Evolutionary conservation across 306 rosid genomes (phyloP), one percentile per base, ranked within the genome.

Genomic region (Datisca glomerata): DNA sequence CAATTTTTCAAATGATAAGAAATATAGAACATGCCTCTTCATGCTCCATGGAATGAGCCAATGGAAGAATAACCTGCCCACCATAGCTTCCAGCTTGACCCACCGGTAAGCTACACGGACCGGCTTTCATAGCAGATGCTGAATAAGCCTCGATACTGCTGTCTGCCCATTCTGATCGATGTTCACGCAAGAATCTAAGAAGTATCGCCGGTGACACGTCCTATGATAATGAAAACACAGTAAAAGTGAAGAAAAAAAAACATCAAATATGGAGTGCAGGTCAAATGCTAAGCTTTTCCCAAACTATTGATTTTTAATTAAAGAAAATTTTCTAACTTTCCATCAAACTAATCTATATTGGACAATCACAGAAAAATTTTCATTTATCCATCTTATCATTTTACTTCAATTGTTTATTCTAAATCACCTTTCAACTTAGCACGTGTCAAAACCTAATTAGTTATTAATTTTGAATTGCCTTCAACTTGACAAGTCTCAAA

Each of bases 161-260:
- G 67, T 84, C 98, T 29, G 98, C 98, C 98, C 98, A 89, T 66
- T 89, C 98, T 27, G 95, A 89, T 36, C 98, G 69, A 66, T 89
- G 95, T 59, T 89, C 95, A 41, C 98, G 57, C 68, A 89, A 66
- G 61, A 89, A 89, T 63, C 98, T 72, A 36, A 89, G 76, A 51
- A 89, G 95, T 60, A 89, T 68, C 31, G 95, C 93, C 15, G 95
- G 98, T 59, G 98, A 89, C 43, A 89, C 98, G 73, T 89, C 75
- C 98, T 89, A 49, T 50, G 64, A 48, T 21, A 43, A 67, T 28
- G 35, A 18, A 19, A 49, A 39, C 42, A 41, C 16, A 33, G 29
- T 11, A 53, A 18, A 14, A 58, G 59, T 39, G 38, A 33, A 47
- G 2, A 16, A 17, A 62, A 18, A 39, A 41, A 22, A 16, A 15